These are phyloP conservation scores for Chlamydomonas schloesseri DNA, from an alignment of 139 green algal species.

Conservation along the genomic window DNA sequence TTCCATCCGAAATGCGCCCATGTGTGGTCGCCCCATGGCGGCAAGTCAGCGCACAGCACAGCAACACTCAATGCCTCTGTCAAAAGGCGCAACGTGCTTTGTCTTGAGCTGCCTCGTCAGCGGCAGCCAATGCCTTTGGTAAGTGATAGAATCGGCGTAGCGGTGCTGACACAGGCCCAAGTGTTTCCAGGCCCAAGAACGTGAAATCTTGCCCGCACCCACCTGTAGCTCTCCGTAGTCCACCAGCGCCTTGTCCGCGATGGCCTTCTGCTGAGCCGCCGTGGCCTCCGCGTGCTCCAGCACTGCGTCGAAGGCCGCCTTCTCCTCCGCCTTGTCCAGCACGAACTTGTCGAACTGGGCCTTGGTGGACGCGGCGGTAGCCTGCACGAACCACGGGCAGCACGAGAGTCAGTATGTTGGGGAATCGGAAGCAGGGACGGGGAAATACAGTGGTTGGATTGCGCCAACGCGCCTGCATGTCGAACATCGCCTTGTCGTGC, in stretches of 20 bases:
- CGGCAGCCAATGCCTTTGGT: too few species aligned
- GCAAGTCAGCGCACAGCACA: too few species aligned
- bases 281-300: not conserved
- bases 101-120: too few species aligned
- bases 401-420: not conserved
- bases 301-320: constrained; percentile 25
- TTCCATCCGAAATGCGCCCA: too few species aligned
- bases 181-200: not conserved
- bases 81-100: too few species aligned
- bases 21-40: too few species aligned
- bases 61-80: too few species aligned
- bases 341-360: constrained; percentile 39
- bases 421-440: not conserved
- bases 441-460: not conserved
- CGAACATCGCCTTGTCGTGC: constrained; percentile 32
- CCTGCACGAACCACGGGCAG: not conserved
- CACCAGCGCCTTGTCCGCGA: constrained; percentile 25
- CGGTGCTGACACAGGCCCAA: too few species aligned
- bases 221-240: constrained; percentile 31
- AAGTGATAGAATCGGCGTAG: too few species aligned
- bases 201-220: not conserved
- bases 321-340: constrained; percentile 33
- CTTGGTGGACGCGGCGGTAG: not conserved
- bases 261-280: constrained; percentile 3
- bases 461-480: not conserved